Conservation (phyloP, 192 early-diverging fungal genomes). For the Spinellus fusiger region DNA sequence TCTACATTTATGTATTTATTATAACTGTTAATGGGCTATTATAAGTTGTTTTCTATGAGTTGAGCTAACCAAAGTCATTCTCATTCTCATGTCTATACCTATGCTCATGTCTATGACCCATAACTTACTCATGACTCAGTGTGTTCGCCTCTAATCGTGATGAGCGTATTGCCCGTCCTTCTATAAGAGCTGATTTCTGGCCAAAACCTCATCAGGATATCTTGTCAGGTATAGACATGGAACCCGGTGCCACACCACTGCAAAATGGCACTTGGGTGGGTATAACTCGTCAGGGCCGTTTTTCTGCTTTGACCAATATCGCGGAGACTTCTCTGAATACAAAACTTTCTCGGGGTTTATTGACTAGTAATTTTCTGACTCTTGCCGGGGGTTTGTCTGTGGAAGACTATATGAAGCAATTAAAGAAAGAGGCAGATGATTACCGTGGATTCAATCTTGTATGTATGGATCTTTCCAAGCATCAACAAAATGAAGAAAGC, state of each 20-base stretch:
- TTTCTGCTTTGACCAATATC: conserved; percentile 45
- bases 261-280: conserved; percentile 44
- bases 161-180: conserved; percentile 35
- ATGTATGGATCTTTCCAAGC: conserved; percentile 19
- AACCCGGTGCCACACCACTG: neutral
- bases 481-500: too few relatives aligned
- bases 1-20: too few relatives aligned
- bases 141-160: conserved; percentile 46
- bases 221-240: conserved; percentile 37
- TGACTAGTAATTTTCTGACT: conserved; percentile 31
- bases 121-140: conserved; percentile 11
- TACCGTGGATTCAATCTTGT: conserved; percentile 44
- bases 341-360: conserved; percentile 33
- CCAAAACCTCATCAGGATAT: conserved; percentile 23
- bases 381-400: neutral
- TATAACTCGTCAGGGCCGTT: conserved; percentile 35
- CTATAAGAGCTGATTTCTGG: conserved; percentile 39
- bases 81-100: neutral
- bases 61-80: neutral
- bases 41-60: neutral
- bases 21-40: neutral
- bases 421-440: conserved; percentile 16
- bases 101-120: neutral
- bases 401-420: conserved; percentile 18
- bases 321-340: conserved; percentile 31